Base-by-base conservation (phyloP, 2,329 filamentous ascomycete species). In the Neofusicoccum laricinum region DNA sequence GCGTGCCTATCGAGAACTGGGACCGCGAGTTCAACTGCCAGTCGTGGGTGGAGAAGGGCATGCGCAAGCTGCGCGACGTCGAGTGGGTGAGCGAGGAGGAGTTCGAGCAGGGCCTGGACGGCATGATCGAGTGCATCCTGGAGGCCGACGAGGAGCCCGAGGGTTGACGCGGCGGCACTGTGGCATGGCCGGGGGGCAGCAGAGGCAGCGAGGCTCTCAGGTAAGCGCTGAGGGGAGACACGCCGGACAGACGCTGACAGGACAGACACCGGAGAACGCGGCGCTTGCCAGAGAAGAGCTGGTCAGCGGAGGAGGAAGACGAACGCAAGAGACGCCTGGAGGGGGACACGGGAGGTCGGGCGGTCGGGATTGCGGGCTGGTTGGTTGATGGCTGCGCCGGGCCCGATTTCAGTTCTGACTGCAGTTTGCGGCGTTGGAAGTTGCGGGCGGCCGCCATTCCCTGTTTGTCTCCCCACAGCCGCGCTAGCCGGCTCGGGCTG, bases 11-110 rank as follows among this genome's bases (percentile, higher is more conserved):
- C 11, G 61, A 63, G 6, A 63, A 63, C 19, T 21, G 19, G 12
- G 61, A 63, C 38, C 40, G 48, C 21, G 61, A 63, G 41, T 63
- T 63, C 61, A 63, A 63, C 38, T 63, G 61, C 48, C 61, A 63
- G 32, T 41, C 61, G 25, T 63, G 61, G 61, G 48, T 53, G 14
- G 61, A 63, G 38, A 63, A 63, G 40, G 36, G 32, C 21, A 32
- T 63, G 48, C 38, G 49, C n/a, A 25, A 43, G 38, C 38, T 63
- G 48, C 48, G 61, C 36, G 25, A 36, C 7, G 14, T 34, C 14
- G 61, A 45, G 17, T 63, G 61, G 61, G 15, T 63, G 38, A 63
- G 48, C 38, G 48, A 45, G 15, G 48, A 63, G 21, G 61, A 63
- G 48, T 41, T 53, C 61, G 49, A 63, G n/a, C 38, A 63, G 7